Conservation (phyloP, 2,329 filamentous ascomycete genomes). For the Emergomyces pasteurianus region DNA sequence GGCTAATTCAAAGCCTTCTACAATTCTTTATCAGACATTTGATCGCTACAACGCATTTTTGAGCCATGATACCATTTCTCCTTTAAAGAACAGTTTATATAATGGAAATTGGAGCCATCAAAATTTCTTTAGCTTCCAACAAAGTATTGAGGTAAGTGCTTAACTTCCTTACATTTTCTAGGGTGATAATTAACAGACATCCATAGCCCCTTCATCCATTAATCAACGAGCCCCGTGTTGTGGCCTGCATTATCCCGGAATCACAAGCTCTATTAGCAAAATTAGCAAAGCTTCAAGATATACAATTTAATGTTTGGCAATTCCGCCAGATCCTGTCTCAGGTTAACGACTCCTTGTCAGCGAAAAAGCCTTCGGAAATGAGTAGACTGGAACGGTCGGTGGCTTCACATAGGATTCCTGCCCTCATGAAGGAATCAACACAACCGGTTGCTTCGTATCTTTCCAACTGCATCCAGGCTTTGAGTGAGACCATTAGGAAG, state of each 20-base stretch:
- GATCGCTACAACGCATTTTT: conserved; percentile 21
- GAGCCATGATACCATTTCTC: background rate
- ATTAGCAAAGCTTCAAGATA: conserved; percentile 26
- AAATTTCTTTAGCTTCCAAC: conserved; percentile 1
- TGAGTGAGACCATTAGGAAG: conserved; percentile 24
- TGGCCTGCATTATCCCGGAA: conserved; percentile 17
- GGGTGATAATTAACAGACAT: conserved; percentile 9
- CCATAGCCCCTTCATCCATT: conserved; percentile 28
- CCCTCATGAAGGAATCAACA: conserved; percentile 31
- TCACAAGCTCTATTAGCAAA: conserved; percentile 15
- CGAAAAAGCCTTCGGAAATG: conserved; percentile 32
- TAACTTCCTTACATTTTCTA: background rate
- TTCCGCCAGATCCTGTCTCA: conserved; percentile 23
- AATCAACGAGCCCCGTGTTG: conserved; percentile 26
- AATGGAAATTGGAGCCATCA: background rate
- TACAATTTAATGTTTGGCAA: conserved; percentile 24
- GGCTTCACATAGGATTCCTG: conserved; percentile 27
- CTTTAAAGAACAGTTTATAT: background rate
- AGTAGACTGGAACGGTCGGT: conserved; percentile 30
- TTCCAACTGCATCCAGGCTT: conserved; percentile 24
- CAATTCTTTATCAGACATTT: conserved; percentile 13
- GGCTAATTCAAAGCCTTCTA: background rate
- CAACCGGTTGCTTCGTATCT: conserved; percentile 29
- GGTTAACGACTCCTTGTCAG: conserved; percentile 21
- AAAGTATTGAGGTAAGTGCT: conserved; percentile 8